Evolutionary conservation across 306 rosid species (phyloP).

Genomic region (Cucurbita pepo): DNA sequence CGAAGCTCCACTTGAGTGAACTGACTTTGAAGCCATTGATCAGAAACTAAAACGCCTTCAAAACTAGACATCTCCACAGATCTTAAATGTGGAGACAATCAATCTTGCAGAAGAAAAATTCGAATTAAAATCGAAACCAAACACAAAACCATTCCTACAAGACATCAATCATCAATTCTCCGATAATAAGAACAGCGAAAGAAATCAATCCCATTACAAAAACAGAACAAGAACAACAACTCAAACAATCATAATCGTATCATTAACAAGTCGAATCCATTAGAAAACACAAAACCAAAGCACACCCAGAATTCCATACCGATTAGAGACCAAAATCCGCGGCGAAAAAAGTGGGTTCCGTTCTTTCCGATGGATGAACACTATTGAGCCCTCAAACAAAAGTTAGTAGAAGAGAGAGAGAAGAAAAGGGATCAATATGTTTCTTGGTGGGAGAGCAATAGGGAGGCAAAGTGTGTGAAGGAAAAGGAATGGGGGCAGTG

Average conservation of each 20-base stretch:
- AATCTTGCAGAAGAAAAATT: neutral
- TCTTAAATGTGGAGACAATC: slow-evolving; percentile 1
- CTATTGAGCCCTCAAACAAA: slow-evolving; percentile 5
- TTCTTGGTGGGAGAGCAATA: slow-evolving; percentile 48
- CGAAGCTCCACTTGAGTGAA: slow-evolving; percentile 96
- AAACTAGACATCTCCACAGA: slow-evolving; percentile 54
- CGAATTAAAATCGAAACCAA: neutral
- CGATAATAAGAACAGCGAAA: neutral
- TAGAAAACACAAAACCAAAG: slow-evolving; percentile 9
- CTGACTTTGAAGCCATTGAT: slow-evolving; percentile 87
- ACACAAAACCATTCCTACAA: neutral
- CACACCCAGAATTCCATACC: slow-evolving; percentile 18
- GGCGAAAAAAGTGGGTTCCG: neutral
- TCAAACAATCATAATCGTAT: neutral
- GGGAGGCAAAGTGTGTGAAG: neutral
- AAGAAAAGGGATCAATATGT: slow-evolving; percentile 22
- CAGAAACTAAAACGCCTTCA: slow-evolving; percentile 68
- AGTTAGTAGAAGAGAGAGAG: neutral
- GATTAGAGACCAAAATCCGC: neutral
- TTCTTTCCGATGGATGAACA: neutral
- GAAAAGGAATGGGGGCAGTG: neutral
- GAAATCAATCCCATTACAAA: neutral
- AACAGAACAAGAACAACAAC: neutral
- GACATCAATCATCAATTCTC: neutral
- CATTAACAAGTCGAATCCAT: neutral